Evolutionary conservation across 805 yeast genomes (phyloP), one percentile per base, ranked within the genome.

Genomic region (Kodamaea nitidulidarum): DNA sequence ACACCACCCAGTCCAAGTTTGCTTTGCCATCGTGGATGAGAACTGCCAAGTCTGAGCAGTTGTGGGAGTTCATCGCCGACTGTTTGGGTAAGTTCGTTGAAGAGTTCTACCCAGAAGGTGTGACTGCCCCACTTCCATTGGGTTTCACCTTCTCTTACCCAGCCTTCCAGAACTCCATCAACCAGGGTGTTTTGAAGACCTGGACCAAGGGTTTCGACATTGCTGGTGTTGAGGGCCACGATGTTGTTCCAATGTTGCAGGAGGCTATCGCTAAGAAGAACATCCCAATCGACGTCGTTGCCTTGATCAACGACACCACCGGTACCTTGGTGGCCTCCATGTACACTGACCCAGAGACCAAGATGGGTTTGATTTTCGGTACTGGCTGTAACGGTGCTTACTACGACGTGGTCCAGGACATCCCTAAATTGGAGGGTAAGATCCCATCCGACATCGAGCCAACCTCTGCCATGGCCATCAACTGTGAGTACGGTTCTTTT

Each of bases 141-240:
- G 98, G 98, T 35, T 91, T 91, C 77, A 91, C 98, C 27, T 91
- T 91, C 71, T 83, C 95, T 10, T 91, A 82, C 71, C 97, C 98
- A 15, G 84, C 86, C 30, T 70, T 84, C 30, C 98, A 91, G 67
- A 61, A 70, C 50, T 84, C 84, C 44, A 87, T 91, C 62, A 84
- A 87, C 71, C 72, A 76, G 51, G 98, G 98, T 63, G 59, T 84
- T 40, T 76, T 91, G 58, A 96, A 88, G 73, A 78, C 91, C 65
- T 91, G 98, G 98, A 91, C 98, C 47, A 91, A 91, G 71, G 98
- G 98, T 49, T 91, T 86, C 67, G 96, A 91, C 63, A 88, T 91
- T 52, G 84, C 77, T 43, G 87, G 83, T 43, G 96, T 91, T 41
- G 98, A 91, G 70, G 96, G 96, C 48, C 78, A 84, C 42, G 95